Percentiles rank a stretch among this genome's conserved stretches.
phyloP scores from a whole-genome alignment of 805 yeast species.

The Schizosaccharomyces osmophilus region DNA sequence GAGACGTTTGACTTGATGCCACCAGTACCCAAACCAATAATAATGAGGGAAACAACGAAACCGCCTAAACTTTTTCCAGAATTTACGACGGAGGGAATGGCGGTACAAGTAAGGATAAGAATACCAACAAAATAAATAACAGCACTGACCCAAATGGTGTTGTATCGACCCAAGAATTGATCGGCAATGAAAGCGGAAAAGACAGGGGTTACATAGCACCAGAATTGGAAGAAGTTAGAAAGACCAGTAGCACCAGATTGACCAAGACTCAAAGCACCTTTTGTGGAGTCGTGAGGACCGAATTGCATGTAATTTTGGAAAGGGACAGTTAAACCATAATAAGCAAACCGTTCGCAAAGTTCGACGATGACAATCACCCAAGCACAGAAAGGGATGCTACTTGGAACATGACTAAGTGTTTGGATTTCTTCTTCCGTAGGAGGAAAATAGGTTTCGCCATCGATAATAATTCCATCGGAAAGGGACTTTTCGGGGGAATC shows the following conservation, averaged over 20 bases:
- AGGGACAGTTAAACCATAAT: constrained; percentile 48
- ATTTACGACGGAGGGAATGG: constrained; percentile 33
- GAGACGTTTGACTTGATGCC: constrained; percentile 58
- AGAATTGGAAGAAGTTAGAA: constrained; percentile 51
- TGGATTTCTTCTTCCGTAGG: constrained; percentile 25
- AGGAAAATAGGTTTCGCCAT: background rate
- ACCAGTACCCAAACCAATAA: constrained; percentile 58
- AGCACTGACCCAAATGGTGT: constrained; percentile 38
- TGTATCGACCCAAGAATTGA: constrained; percentile 46
- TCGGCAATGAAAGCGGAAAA: constrained; percentile 57
- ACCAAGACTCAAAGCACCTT: constrained; percentile 34
- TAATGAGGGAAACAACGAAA: constrained; percentile 27
- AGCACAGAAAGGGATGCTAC: constrained; percentile 27
- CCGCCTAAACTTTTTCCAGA: constrained; percentile 33
- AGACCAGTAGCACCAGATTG: constrained; percentile 44
- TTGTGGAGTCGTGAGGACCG: constrained; percentile 5
- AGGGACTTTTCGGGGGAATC: background rate
- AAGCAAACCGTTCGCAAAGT: constrained; percentile 58
- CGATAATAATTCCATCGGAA: background rate
- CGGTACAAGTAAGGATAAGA: constrained; percentile 40
- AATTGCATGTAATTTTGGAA: constrained; percentile 57
- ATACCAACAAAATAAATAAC: constrained; percentile 37
- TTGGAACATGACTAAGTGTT: constrained; percentile 29
- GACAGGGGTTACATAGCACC: constrained; percentile 63
- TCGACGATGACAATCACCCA: constrained; percentile 49